Percentiles rank a stretch among this genome's conserved stretches.
These are phyloP conservation scores for Cytospora chrysosperma DNA, from an alignment of 2,329 filamentous ascomycete species.

Conservation along the genomic window DNA sequence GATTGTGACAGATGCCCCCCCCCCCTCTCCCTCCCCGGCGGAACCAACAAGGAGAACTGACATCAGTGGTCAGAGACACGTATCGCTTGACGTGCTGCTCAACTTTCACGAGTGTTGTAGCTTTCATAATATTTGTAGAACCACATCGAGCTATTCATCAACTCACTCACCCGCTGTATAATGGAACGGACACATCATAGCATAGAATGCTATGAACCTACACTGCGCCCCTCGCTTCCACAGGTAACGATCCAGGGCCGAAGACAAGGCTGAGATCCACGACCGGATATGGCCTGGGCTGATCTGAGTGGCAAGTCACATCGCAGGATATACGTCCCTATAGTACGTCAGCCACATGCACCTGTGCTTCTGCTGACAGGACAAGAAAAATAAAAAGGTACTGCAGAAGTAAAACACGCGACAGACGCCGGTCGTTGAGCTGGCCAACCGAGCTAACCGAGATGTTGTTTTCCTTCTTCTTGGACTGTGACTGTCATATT, in stretches of 20 bases:
- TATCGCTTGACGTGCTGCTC: neutral
- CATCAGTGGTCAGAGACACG: neutral
- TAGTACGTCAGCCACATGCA: slow-evolving; percentile 9
- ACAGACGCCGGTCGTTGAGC: neutral
- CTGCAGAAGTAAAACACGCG: neutral
- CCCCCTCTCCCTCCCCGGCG: too few relatives aligned
- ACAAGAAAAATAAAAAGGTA: neutral
- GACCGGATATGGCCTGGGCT: neutral
- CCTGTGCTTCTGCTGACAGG: neutral
- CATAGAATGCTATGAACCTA: neutral
- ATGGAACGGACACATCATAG: neutral
- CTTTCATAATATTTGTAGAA: neutral
- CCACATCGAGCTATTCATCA: neutral
- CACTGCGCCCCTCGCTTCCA: neutral
- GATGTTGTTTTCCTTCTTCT: neutral
- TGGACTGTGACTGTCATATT: neutral
- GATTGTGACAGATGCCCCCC: neutral
- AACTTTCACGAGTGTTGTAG: neutral
- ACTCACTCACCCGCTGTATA: too few relatives aligned
- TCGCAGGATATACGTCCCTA: slow-evolving; percentile 20
- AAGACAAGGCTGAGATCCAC: neutral
- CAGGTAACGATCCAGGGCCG: neutral
- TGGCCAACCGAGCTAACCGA: neutral
- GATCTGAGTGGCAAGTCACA: slow-evolving; percentile 5
- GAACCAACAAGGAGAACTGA: neutral